Conservation (phyloP, 257 asterid species). For the Petunia axillaris region DNA sequence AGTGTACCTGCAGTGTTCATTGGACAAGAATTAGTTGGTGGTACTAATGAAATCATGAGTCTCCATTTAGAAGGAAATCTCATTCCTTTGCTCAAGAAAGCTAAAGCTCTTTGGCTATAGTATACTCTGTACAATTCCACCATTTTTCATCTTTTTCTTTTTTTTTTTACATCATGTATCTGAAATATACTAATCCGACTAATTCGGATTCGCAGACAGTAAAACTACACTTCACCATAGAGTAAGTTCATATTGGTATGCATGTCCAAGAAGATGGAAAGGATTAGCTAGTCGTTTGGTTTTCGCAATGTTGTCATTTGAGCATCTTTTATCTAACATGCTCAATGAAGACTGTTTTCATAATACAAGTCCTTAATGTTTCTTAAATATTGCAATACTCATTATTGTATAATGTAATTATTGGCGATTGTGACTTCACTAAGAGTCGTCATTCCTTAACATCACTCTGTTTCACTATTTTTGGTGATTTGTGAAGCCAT, state of each 20-base stretch:
- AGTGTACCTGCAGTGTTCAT: conserved; percentile 71
- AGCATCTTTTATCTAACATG: conserved; percentile 19
- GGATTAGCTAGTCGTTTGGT: neutral
- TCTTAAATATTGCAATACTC: neutral
- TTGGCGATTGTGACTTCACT: neutral
- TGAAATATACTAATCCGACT: neutral
- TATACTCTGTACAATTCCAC: neutral
- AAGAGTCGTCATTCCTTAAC: too few species aligned
- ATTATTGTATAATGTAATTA: neutral
- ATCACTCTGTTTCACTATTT: too few species aligned
- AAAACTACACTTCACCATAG: neutral
- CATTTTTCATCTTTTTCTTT: neutral
- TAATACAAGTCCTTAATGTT: neutral
- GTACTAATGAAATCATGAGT: conserved; percentile 74
- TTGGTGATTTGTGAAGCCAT: too few species aligned
- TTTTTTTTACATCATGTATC: neutral
- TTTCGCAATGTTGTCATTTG: neutral
- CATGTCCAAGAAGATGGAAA: too few species aligned
- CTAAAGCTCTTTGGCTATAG: conserved; percentile 68
- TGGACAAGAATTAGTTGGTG: conserved; percentile 64
- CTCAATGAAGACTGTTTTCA: conserved; percentile 1
- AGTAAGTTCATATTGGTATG: too few species aligned
- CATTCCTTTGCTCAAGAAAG: conserved; percentile 70
- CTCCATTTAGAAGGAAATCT: conserved; percentile 73
- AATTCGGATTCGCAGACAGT: neutral